These are phyloP conservation scores for Chloropicon primus DNA, from an alignment of 139 green algal genomes.

Conservation along the genomic window DNA sequence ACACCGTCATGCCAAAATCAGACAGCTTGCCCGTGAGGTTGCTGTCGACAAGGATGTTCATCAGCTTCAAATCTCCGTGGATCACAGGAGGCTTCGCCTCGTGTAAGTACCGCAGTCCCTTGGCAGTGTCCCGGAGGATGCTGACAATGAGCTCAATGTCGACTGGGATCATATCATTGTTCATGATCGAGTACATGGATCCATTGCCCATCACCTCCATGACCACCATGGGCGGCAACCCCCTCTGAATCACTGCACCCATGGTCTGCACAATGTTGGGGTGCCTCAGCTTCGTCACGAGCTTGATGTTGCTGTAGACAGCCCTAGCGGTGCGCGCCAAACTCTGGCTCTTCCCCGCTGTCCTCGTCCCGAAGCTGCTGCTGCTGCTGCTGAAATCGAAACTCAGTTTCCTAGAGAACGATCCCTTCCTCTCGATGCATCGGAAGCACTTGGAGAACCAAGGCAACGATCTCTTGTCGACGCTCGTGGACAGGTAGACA, in stretches of 20 bases:
- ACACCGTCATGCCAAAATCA: not conserved
- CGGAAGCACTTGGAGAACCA: no score
- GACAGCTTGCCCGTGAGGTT: not conserved
- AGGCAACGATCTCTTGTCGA: no score
- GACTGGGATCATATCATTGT: not conserved
- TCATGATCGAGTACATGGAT: not conserved
- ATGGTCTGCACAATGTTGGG: not conserved
- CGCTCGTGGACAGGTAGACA: no score
- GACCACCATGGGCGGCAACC: not conserved
- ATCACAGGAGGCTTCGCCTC: not conserved
- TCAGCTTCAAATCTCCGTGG: not conserved
- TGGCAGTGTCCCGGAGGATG: not conserved
- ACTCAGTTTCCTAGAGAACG: no score
- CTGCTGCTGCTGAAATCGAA: no score
- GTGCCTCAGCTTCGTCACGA: not conserved
- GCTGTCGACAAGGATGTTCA: not conserved
- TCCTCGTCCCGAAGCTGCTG: no score
- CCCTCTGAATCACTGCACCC: not conserved
- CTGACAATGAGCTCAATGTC: not conserved
- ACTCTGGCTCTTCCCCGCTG: not conserved
- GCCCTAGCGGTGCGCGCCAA: not conserved
- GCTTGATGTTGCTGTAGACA: not conserved
- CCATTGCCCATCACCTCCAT: not conserved
- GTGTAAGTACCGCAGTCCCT: not conserved
- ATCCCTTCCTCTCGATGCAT: no score